Evolutionary conservation across 176 grass and related monocot species (phyloP), one percentile per base, ranked within the genome.

Genomic region (Carex parvula): DNA sequence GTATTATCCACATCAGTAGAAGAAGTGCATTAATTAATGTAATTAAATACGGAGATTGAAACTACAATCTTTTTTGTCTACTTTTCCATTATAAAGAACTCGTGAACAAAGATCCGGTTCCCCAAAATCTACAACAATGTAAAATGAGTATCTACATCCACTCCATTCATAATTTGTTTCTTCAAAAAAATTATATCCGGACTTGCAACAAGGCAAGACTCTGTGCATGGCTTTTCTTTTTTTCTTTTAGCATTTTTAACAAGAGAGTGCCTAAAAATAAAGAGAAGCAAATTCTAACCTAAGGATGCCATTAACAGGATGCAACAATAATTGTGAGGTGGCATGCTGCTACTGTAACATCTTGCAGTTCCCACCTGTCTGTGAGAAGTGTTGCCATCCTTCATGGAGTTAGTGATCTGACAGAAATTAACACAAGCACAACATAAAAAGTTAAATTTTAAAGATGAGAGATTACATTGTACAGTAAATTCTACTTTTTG

Each of bases 321-420:
- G 84, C 70, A 85, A 65, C 33, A 85, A 85, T n/a, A 79, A 66
- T 20, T 66, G 71, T 52, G 53, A 79, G 16, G 62, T 85, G 33
- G 71, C 84, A 63, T 85, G 84, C 70, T 85, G 84, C 84, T 85
- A 85, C 54, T 85, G 84, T 37, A 85, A 85, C 57, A 85, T 85
- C 6, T 20, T 33, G 8, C 59, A 33, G 14, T 10, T n/a, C n/a
- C 84, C 84, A 20, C 84, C 84, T 30, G 55, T 66, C 11, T 85
- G 84, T 55, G 84, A 79, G 84, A 65, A 79, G 20, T 85, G 84
- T 14, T 85, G 84, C 39, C 16, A 50, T 33, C 70, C 58, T 85
- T 85, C 70, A 33, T 85, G 79, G 57, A 8, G 12, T 22, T 64
- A 39, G 64, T 42, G 30, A 30, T 53, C 71, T 75, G 71, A 48